Base-by-base conservation (phyloP, 2,329 filamentous ascomycete genomes). In the Nemania sp. region DNA sequence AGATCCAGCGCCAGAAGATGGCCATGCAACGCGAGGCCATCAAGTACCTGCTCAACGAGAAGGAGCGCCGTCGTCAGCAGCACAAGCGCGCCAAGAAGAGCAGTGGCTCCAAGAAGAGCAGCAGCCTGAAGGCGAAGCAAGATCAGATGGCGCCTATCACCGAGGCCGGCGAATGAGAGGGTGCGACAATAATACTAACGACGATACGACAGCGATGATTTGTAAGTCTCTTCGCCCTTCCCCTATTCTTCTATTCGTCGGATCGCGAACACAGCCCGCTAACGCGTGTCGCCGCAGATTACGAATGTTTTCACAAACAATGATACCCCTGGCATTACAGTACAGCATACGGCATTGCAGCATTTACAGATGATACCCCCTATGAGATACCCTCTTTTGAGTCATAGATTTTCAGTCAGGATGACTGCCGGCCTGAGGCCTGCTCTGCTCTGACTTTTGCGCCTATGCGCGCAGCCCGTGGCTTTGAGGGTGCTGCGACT, bases 101-200 rank as follows among this genome's bases (percentile, higher is more conserved):
- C 57, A 60, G 68, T 52, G 32, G 57, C 62, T 52, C 63, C 64
- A 65, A 63, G 60, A 64, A 61, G 50, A 74, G 73, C 64, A 70
- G 73, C 64, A 71, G 73, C 64, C 71, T 71, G 34, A 86, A 83
- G 29, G 25, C 59, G 77, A 83, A 81, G 72, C 77, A 75, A 66
- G 73, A 72, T 60, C 73, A 76, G 69, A 85, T 87, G 78, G 77
- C 82, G 53, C 79, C 83, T 61, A 87, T 87, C 70, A 70, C 77
- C 67, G 85, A 87, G 75, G 75, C 74, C 40, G 72, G 68, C 50
- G 78, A 80, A 69, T 79, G 75, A 79, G 61, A 50, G 40, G 29
- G 9, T 34, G 37, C 35, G 12, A 18, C 4, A 7, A 25, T n/a
- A 58, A 17, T 63, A 54, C 40, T 57, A 65, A 65, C 49, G 59